A percentile compares a stretch with the other conserved stretches of the same genome.
Conservation (phyloP, 2,329 filamentous ascomycete species). For the Aspergillus chevalieri region DNA sequence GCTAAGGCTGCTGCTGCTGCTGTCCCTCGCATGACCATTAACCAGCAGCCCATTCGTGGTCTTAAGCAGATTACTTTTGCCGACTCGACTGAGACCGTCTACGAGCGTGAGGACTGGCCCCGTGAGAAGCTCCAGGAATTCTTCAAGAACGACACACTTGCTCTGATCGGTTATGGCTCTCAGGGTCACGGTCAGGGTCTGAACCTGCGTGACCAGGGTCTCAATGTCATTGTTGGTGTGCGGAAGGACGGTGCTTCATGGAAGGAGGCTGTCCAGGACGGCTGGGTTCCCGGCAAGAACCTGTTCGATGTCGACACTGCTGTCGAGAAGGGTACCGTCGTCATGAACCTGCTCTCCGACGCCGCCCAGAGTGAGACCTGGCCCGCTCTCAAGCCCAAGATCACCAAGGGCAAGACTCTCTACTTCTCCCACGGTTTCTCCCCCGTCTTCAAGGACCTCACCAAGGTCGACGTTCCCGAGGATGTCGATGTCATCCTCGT, state of each 20-base stretch:
- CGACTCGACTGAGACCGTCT: constrained; percentile 88
- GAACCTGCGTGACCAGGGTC: constrained; percentile 98
- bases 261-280: constrained; percentile 95
- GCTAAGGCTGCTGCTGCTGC: constrained; percentile 34
- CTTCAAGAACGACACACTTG: constrained; percentile 99
- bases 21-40: constrained; percentile 41
- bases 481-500: constrained; percentile 99
- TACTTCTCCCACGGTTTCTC: constrained; percentile 99
- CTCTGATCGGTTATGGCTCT: constrained; percentile 96
- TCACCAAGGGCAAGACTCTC: constrained; percentile 99
- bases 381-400: constrained; percentile 94
- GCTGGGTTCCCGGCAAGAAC: constrained; percentile 98
- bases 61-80: constrained; percentile 99
- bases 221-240: constrained; percentile 98
- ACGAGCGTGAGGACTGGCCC: constrained; percentile 97
- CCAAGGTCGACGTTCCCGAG: constrained; percentile 92
- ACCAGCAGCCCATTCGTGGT: constrained; percentile 56
- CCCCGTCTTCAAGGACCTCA: constrained; percentile 98
- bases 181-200: constrained; percentile 99
- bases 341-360: constrained; percentile 99
- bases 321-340: constrained; percentile 82
- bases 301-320: constrained; percentile 97
- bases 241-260: constrained; percentile 97
- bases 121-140: constrained; percentile 98
- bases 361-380: constrained; percentile 98